Base-by-base conservation (phyloP, 306 rosid species). In the Glycine tomentella region DNA sequence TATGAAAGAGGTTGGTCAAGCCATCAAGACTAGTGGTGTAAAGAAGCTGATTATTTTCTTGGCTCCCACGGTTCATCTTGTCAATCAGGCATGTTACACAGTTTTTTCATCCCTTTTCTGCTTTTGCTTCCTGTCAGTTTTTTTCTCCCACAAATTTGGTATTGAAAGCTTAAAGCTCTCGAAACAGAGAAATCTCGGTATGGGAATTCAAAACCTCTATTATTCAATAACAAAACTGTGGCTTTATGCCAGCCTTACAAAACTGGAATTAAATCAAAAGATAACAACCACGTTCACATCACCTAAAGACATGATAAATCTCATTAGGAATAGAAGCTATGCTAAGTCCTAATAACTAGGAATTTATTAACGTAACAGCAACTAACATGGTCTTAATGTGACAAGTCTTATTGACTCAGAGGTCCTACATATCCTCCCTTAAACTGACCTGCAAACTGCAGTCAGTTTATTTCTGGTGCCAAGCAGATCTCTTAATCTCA, bases 31-130 rank as follows among this genome's bases (percentile, higher is more conserved):
- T 5, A 68, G 81, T 74, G 88, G 81, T 14, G 31, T 20, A 6
- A 87, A 82, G 31, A 90, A 86, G 74, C 69, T 79, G 62, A 86
- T 91, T 59, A 31, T 95, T 50, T 93, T 95, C 88, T 86, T 95
- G 81, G 97, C 97, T 84, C 97, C 99, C 9, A 92, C 97, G 1
- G 97, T 95, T 76, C 95, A 91, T 87, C 94, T 93, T 68, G 95
- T 95, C 77, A 87, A 88, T 72, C 99, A 93, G 94, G 99, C 82
- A 81, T 70, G 79, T 46, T 53, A 11, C 76, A 53, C 53, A 36
- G 8, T 66, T 9, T 20, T 64, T 36, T 7, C 4, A 13, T 20
- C 8, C 3, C n/a, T 14, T 14, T 68, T 75, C 15, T 25, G 34
- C 36, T n/a, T 42, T 40, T 78, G 50, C 33, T 56, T 78, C 9